Evolutionary conservation across 2,329 filamentous ascomycete genomes (phyloP).

Genomic region (Falciphora oryzae): DNA sequence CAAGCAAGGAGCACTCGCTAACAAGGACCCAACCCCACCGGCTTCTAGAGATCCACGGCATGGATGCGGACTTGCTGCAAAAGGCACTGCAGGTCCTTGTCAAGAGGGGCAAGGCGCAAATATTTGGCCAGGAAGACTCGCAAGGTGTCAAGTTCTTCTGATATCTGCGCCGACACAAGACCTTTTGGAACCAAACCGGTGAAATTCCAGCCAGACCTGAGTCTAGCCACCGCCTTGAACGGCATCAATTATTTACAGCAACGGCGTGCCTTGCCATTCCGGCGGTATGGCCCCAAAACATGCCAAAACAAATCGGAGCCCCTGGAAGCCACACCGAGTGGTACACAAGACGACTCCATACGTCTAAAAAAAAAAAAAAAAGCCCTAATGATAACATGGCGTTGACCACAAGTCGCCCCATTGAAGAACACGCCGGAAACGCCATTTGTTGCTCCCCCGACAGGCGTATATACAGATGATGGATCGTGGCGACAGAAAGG

Average conservation of each 20-base stretch:
- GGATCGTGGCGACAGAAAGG: not conserved
- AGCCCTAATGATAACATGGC: no score
- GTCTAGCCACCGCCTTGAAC: not conserved
- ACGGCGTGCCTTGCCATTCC: not conserved
- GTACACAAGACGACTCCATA: not conserved
- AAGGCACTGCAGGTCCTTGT: slow-evolving; percentile 76
- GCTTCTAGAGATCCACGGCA: slow-evolving; percentile 66
- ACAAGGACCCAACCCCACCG: slow-evolving; percentile 22
- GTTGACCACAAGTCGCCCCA: no score
- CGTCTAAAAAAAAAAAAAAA: not conserved
- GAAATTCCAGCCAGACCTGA: no score
- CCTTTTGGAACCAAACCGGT: not conserved
- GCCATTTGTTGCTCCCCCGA: not conserved
- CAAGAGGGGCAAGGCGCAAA: slow-evolving; percentile 85
- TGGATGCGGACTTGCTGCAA: slow-evolving; percentile 76
- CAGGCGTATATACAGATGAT: not conserved
- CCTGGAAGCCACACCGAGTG: not conserved
- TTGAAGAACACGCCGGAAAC: not conserved
- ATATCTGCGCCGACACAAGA: not conserved
- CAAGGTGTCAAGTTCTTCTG: slow-evolving; percentile 96
- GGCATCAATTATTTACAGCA: slow-evolving; percentile 1
- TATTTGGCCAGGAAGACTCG: slow-evolving; percentile 85
- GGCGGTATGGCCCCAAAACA: not conserved
- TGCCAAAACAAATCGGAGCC: not conserved
- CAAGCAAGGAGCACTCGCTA: not conserved